phyloP scores from a whole-genome alignment of 2,329 filamentous ascomycete species.

The Aspergillus hortae region DNA sequence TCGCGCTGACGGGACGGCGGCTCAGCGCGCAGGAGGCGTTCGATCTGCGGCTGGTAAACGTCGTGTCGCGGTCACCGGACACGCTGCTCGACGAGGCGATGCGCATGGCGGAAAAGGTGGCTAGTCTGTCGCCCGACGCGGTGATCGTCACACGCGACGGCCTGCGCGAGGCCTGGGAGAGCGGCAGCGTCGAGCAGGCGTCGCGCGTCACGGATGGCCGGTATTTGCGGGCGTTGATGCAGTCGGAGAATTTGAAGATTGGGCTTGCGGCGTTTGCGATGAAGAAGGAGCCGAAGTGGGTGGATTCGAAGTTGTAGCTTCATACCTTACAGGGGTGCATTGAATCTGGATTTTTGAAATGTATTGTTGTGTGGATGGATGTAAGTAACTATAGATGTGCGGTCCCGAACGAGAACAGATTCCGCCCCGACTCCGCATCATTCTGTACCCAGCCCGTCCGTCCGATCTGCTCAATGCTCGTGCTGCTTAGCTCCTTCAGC shows the following conservation, averaged over 20 bases:
- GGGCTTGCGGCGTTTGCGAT: slow-evolving; percentile 61
- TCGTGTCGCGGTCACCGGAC: slow-evolving; percentile 62
- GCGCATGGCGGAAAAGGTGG: slow-evolving; percentile 57
- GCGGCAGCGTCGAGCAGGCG: slow-evolving; percentile 57
- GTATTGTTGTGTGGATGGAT: no score
- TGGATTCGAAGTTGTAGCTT: slow-evolving; percentile 23
- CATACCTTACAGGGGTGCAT: no score
- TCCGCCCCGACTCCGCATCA: not conserved
- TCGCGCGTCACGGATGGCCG: slow-evolving; percentile 78
- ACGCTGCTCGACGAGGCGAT: slow-evolving; percentile 73
- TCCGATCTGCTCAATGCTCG: not conserved
- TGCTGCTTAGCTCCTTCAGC: not conserved
- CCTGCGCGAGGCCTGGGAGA: slow-evolving; percentile 67
- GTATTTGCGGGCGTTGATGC: slow-evolving; percentile 81
- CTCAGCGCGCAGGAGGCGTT: slow-evolving; percentile 58
- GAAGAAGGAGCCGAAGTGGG: slow-evolving; percentile 85
- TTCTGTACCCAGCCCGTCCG: not conserved
- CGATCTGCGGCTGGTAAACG: slow-evolving; percentile 65
- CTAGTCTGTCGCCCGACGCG: slow-evolving; percentile 66
- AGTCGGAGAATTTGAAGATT: slow-evolving; percentile 88
- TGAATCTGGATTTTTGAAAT: no score
- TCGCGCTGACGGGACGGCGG: slow-evolving; percentile 63
- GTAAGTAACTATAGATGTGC: not conserved
- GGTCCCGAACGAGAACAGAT: not conserved
- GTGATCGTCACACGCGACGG: slow-evolving; percentile 68